Evolutionary conservation across 2,329 filamentous ascomycete species (phyloP).

Genomic region (Hypoxylon rubiginosum): DNA sequence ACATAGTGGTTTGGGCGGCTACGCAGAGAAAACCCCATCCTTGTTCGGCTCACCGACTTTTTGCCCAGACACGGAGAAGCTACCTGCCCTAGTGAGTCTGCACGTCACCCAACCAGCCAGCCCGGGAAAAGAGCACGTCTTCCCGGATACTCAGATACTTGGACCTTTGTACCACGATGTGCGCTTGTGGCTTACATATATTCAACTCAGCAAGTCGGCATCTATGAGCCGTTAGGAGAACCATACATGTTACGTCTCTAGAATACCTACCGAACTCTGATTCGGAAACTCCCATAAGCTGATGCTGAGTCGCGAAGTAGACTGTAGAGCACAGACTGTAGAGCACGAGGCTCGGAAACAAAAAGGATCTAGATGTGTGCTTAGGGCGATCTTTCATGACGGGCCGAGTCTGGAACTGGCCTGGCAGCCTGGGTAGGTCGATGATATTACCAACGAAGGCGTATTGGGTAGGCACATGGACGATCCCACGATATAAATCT

Average conservation of each 20-base stretch:
- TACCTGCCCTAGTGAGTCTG: slow-evolving; percentile 39
- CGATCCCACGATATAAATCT: slow-evolving; percentile 29
- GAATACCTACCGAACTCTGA: slow-evolving; percentile 5
- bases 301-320: slow-evolving; percentile 10
- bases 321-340: too few species aligned
- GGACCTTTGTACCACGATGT: slow-evolving; percentile 31
- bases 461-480: slow-evolving; percentile 34
- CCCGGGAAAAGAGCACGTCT: slow-evolving; percentile 33
- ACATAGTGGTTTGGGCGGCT: slow-evolving; percentile 34
- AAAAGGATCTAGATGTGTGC: slow-evolving; percentile 35
- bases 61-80: slow-evolving; percentile 40
- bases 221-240: slow-evolving; percentile 13
- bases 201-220: slow-evolving; percentile 15
- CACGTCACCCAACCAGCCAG: slow-evolving; percentile 42
- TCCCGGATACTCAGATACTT: slow-evolving; percentile 35
- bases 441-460: slow-evolving; percentile 37
- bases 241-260: not conserved
- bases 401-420: slow-evolving; percentile 39
- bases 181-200: slow-evolving; percentile 37
- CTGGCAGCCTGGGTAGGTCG: slow-evolving; percentile 24
- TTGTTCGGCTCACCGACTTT: slow-evolving; percentile 50
- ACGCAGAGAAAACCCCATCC: slow-evolving; percentile 33
- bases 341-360: slow-evolving; percentile 21
- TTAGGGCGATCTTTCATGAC: slow-evolving; percentile 26
- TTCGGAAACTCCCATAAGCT: slow-evolving; percentile 8